Percentiles rank a stretch among this genome's conserved stretches.
These are phyloP conservation scores for Fusarium robinianum DNA, from an alignment of 2,329 filamentous ascomycete species.

Conservation along the genomic window DNA sequence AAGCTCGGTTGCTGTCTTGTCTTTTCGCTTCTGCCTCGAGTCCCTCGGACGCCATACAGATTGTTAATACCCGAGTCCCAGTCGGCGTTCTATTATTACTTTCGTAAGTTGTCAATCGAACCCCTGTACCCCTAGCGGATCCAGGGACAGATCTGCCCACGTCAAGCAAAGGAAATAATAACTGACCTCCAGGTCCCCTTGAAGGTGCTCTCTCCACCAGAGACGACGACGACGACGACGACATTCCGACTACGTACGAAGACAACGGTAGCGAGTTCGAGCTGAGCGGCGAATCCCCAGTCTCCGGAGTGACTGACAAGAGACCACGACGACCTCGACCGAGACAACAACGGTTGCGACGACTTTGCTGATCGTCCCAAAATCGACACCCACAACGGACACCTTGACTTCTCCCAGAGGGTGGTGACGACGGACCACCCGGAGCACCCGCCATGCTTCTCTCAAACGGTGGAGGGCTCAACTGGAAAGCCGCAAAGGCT, in stretches of 20 bases:
- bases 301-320: slow-evolving; percentile 16
- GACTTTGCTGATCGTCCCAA: background rate
- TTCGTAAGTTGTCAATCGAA: too few species aligned
- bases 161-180: slow-evolving; percentile 8
- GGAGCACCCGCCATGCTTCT: slow-evolving; percentile 72
- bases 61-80: too few species aligned
- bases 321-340: slow-evolving; percentile 7
- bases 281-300: slow-evolving; percentile 1
- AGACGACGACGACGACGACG: slow-evolving; percentile 11
- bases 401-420: slow-evolving; percentile 10
- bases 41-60: slow-evolving; percentile 11
- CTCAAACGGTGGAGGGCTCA: slow-evolving; percentile 84
- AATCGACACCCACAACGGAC: slow-evolving; percentile 20
- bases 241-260: slow-evolving; percentile 10
- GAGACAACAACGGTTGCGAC: slow-evolving; percentile 9
- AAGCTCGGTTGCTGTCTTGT: slow-evolving; percentile 21
- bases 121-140: slow-evolving; percentile 21
- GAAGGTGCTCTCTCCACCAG: background rate
- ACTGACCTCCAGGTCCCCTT: background rate
- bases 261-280: slow-evolving; percentile 3
- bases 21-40: background rate
- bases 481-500: slow-evolving; percentile 88
- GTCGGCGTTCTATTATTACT: too few species aligned
- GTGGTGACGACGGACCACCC: slow-evolving; percentile 23
- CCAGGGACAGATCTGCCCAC: slow-evolving; percentile 18